phyloP scores from a whole-genome alignment of 2,329 filamentous ascomycete species.

The Ophiostoma piceae region DNA sequence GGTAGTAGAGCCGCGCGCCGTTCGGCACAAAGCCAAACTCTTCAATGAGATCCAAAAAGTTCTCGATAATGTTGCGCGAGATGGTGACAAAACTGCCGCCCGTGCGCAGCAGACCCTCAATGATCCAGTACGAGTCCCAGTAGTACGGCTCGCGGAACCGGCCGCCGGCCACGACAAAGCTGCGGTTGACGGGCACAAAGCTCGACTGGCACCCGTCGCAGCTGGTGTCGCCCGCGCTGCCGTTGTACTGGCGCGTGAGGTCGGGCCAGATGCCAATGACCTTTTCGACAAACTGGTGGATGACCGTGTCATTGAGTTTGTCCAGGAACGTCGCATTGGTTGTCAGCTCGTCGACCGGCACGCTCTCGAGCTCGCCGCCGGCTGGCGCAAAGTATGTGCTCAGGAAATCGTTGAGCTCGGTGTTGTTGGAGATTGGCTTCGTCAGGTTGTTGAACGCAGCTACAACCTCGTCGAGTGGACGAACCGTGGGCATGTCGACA shows the following conservation, averaged over 20 bases:
- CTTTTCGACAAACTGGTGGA: conserved; percentile 56
- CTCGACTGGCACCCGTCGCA: conserved; percentile 59
- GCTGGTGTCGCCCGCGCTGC: conserved; percentile 35
- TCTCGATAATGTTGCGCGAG: conserved; percentile 62
- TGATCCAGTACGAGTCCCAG: conserved; percentile 66
- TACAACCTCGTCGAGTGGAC: conserved; percentile 55
- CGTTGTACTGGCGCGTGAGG: conserved; percentile 55
- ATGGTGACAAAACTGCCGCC: conserved; percentile 59
- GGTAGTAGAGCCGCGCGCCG: conserved; percentile 59
- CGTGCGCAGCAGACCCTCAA: conserved; percentile 60
- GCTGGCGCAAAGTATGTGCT: conserved; percentile 57
- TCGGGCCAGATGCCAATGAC: conserved; percentile 67
- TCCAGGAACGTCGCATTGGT: conserved; percentile 56
- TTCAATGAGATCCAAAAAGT: conserved; percentile 63
- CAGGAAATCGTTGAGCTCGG: conserved; percentile 58
- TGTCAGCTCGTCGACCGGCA: conserved; percentile 46
- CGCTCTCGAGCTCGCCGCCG: conserved; percentile 55
- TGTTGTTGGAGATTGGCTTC: conserved; percentile 59
- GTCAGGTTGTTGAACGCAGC: conserved; percentile 54
- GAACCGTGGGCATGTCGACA: conserved; percentile 63
- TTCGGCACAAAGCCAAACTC: conserved; percentile 63
- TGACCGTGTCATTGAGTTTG: conserved; percentile 51
- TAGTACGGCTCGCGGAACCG: conserved; percentile 67
- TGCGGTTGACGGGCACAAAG: conserved; percentile 61
- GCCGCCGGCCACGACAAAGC: conserved; percentile 66